phyloP scores from a whole-genome alignment of 2,329 filamentous ascomycete genomes.

The Graphilbum ipis-grandicollis region DNA sequence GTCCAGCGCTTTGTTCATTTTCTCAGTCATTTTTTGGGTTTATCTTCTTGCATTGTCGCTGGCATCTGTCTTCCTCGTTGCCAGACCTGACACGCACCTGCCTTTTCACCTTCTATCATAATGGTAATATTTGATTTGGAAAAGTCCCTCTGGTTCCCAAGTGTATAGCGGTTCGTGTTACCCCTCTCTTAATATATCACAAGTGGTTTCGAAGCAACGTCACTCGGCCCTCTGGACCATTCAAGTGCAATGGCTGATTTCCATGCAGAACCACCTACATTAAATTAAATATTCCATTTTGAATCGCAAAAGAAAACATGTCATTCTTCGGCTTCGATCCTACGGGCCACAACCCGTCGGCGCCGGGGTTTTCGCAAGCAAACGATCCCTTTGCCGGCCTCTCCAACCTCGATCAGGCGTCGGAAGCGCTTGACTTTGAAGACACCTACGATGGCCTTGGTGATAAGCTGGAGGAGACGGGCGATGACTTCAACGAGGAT shows the following conservation, averaged over 20 bases:
- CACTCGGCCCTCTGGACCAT: no score
- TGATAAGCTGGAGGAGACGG: conserved; percentile 75
- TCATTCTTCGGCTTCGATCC: conserved; percentile 86
- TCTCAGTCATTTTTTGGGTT: no score
- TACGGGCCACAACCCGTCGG: conserved; percentile 47
- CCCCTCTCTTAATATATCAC: background rate
- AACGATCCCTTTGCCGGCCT: conserved; percentile 81
- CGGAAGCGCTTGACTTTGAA: conserved; percentile 61
- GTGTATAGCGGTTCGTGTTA: conserved; percentile 1
- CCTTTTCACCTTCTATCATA: background rate
- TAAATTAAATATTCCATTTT: no score
- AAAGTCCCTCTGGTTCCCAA: background rate
- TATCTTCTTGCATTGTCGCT: no score
- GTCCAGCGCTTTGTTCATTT: no score
- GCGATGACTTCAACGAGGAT: conserved; percentile 92
- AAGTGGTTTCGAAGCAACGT: no score
- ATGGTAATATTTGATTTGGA: conserved; percentile 2
- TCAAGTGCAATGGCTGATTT: no score
- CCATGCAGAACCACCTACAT: no score
- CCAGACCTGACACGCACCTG: no score
- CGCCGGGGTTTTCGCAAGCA: conserved; percentile 65
- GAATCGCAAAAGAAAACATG: conserved; percentile 48
- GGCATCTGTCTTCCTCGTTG: no score
- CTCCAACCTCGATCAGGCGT: conserved; percentile 44
- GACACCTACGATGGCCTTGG: conserved; percentile 94